Base-by-base conservation (phyloP, 1,139 yeast genomes). In the Suhomyces wounanorum region DNA sequence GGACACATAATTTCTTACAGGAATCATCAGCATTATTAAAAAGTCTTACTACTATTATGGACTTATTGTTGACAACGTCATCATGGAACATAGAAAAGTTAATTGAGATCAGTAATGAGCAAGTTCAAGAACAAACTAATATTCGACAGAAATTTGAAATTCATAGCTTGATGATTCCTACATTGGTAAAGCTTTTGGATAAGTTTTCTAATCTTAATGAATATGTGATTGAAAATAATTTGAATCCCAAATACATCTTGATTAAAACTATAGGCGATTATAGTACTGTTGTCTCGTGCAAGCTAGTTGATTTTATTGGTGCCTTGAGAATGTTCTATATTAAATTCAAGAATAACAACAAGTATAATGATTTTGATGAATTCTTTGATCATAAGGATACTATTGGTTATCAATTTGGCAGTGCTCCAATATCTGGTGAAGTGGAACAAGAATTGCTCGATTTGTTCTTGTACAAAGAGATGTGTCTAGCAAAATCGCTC, bases 41-140 rank as follows among this genome's bases (percentile, higher is more conserved):
- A 4, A 56, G 60, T 9, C 56, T 70, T 47, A 58, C 51, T 36
- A 52, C 52, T 1, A 48, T 68, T 0, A 55, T 71, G 40, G 75
- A 71, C 44, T 60, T 67, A 14, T 42, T 65, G 1, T 58, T 73
- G 39, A 59, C 67, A 3, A 50, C 66, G 0, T 57, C 64, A 8
- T 69, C 77, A 3, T 69, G 77, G 73, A 69, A 67, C 47, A 61
- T 75, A 35, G 79, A 75, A 48, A 65, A 61, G 38, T 58, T 73
- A 18, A 60, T 72, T 10, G 60, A 58, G 23, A 54, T 64, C 10
- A 59, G 56, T 14, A 56, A 54, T 35, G 47, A 48, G 13, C 52
- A 58, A 14, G 55, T 58, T 4, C 67, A 64, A 45, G 51, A 48
- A 9, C 53, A 57, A 3, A 52, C 52, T 46, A 67, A 68, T 51